Base-by-base conservation (phyloP, 768 basidiomycete species). In the Kwoniella europaea region DNA sequence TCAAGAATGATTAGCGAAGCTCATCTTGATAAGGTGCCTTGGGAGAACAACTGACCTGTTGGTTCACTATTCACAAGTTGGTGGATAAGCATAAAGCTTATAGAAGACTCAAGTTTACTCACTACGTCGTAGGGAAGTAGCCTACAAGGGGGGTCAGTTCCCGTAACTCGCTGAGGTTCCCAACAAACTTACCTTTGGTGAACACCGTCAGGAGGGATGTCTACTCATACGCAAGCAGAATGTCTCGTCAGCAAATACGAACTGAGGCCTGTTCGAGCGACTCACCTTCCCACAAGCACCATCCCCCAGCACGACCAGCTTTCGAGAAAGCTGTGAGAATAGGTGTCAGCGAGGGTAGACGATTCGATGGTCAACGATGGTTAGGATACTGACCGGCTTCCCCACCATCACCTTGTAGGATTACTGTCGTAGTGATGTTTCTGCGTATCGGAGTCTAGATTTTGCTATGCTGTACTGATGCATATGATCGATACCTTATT, bases 231-330 rank as follows among this genome's bases (percentile, higher is more conserved):
- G 35, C 35, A 35, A 35, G 35, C 35, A 35, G 35, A 7, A 9
- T 35, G 16, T 41, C 9, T 24, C 24, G 44, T 46, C 64, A 66
- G 57, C 50, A 22, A 46, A 44, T 53, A n/a, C 2, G 4, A 18
- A 16, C 9, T 53, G n/a, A 61, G 67, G 4, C 16, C 27, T 27
- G 27, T 35, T 22, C 41, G 41, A 7, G 54, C 67, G 64, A 72
- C 66, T 52, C 54, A 77, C 76, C 79, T 86, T 86, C 43, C 95
- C 95, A 79, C 92, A 94, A 65, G 95, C 95, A 75, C 95, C 95
- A 84, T 98, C 95, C 46, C 95, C 95, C 72, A 94, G 91, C n/a
- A 98, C 95, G 29, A 94, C 91, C 50, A 92, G 85, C 84, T 91
- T 90, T 64, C 88, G 85, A n/a, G 71, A 68, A 18, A 81, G 29